A percentile compares a stretch with the other conserved stretches of the same genome.
phyloP scores from a whole-genome alignment of 495 filamentous ascomycete genomes.

The Penicillium flavigenum region DNA sequence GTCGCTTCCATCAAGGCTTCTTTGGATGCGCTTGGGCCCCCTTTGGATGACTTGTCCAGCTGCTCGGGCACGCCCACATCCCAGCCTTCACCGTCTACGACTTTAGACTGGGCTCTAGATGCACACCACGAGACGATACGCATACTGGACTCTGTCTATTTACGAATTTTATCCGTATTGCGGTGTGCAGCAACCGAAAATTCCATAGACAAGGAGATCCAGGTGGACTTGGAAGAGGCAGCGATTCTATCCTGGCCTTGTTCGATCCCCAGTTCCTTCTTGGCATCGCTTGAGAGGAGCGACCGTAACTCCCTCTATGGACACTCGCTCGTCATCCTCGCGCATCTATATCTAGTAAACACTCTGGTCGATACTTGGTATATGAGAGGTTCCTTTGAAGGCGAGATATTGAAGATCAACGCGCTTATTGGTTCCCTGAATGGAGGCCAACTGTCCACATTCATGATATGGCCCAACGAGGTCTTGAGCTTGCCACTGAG shows the following conservation, averaged over 20 bases:
- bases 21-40: background rate
- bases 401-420: slow-evolving; percentile 1
- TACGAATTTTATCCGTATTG: background rate
- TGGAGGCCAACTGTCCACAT: background rate
- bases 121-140: background rate
- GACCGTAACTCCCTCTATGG: background rate
- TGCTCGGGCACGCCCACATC: slow-evolving; percentile 8
- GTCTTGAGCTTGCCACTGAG: background rate
- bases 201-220: slow-evolving; percentile 20
- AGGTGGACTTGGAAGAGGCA: slow-evolving; percentile 26
- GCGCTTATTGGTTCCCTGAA: background rate
- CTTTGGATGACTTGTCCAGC: slow-evolving; percentile 2
- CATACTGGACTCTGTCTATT: background rate
- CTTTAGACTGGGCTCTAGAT: slow-evolving; percentile 3
- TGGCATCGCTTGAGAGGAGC: slow-evolving; percentile 7
- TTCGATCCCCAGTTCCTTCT: slow-evolving; percentile 7
- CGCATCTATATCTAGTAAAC: slow-evolving; percentile 12
- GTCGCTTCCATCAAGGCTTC: slow-evolving; percentile 2
- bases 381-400: slow-evolving; percentile 1
- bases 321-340: slow-evolving; percentile 12
- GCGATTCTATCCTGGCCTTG: slow-evolving; percentile 17
- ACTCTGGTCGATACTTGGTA: slow-evolving; percentile 14
- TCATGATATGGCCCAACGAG: slow-evolving; percentile 11
- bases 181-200: background rate
- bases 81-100: background rate